Evolutionary conservation across 371 early-diverging fungal genomes (phyloP).

Genomic region (Saksenaea oblongispora): DNA sequence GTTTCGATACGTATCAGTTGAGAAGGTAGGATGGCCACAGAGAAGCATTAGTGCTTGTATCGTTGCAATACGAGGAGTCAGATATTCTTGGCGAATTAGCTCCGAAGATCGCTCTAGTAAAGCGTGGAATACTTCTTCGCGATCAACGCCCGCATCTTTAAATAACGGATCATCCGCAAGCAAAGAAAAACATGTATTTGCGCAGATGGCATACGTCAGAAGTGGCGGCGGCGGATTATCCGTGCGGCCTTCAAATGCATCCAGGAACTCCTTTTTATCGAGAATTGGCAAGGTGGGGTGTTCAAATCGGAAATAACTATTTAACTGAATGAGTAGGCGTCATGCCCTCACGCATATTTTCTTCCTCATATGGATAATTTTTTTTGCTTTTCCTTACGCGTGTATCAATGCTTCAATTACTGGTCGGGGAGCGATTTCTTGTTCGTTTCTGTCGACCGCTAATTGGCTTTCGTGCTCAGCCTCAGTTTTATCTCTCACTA

Average conservation of each 20-base stretch:
- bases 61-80: constrained; percentile 36
- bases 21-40: constrained; percentile 37
- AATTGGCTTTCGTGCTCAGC: constrained; percentile 24
- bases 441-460: constrained; percentile 13
- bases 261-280: constrained; percentile 34
- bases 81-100: constrained; percentile 32
- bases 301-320: constrained; percentile 32
- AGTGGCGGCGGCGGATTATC: constrained; percentile 33
- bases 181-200: constrained; percentile 35
- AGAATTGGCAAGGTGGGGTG: constrained; percentile 38
- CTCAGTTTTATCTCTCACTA: constrained; percentile 36
- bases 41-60: constrained; percentile 46
- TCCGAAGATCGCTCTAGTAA: constrained; percentile 28
- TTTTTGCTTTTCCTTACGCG: constrained; percentile 13
- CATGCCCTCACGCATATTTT: too few relatives aligned
- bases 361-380: too few relatives aligned
- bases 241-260: constrained; percentile 33
- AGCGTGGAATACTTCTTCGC: constrained; percentile 31
- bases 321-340: background rate
- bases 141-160: constrained; percentile 18
- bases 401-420: constrained; percentile 27
- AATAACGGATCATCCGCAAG: constrained; percentile 29
- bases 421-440: constrained; percentile 32
- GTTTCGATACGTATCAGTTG: constrained; percentile 32
- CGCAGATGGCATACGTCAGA: constrained; percentile 39